Evolutionary conservation across 495 filamentous ascomycete species (phyloP), one percentile per base, ranked within the genome.

Genomic region (Neurospora sp.): DNA sequence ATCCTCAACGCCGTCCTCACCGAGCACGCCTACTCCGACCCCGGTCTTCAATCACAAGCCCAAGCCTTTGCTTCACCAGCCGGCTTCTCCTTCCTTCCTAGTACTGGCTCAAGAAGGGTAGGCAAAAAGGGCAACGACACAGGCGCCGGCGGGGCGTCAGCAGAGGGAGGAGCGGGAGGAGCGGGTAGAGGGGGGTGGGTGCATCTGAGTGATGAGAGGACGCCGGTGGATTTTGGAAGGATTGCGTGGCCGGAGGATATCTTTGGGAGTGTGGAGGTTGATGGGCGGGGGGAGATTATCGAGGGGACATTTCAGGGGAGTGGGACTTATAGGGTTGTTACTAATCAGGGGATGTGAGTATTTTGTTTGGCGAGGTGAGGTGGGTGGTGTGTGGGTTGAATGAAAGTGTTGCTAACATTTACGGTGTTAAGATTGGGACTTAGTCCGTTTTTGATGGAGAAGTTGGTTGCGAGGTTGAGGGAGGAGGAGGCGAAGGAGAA

Each of bases 221-320:
- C 92, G 70, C 92, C 94, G 20, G 94, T 94, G 9, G 94, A 97
- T 74, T 99, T 88, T 84, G 96, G 96, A 1, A 81, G 96, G 69
- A 97, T 97, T 77, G 92, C 95, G 65, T 92, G 91, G 87, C 90
- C 91, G 0, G 94, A 97, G 81, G 93, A 98, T 83, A 98, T 98
- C 72, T 90, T 98, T 77, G 95, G 95, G 40, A 97, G 94, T 77
- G 85, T 97, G 68, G 91, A 96, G 78, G 92, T 97, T 11, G 91
- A 97, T 84, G 88, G 86, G 4, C 74, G 86, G 22, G 95, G 95
- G 2, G 82, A 87, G n/a, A 92, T 97, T 77, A 71, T 88, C 20
- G 53, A 35, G 27, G 82, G 88, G 71, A 87, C 88, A n/a, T 92
- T 88, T 76, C 87, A 92, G 81, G 75, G 82, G 37, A 91, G 89